Conservation (phyloP, 192 early-diverging fungal species). For the Thamnidium elegans region DNA sequence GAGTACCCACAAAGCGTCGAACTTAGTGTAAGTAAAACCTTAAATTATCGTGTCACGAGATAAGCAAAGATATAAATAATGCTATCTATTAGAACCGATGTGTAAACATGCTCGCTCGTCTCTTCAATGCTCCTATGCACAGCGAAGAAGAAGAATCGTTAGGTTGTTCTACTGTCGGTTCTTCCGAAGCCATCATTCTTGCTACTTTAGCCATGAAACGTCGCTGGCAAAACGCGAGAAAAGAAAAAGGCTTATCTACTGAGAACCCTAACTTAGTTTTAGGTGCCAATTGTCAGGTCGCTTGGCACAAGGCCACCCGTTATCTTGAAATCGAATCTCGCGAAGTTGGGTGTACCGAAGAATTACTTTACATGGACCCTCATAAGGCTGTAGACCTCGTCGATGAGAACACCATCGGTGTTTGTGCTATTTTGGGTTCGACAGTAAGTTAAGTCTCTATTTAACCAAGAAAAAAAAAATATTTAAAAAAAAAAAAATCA, state of each 20-base stretch:
- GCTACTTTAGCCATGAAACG: slow-evolving; percentile 77
- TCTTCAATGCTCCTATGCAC: slow-evolving; percentile 34
- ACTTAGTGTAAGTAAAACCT: slow-evolving; percentile 30
- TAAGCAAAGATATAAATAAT: neutral
- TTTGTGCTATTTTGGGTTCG: slow-evolving; percentile 73
- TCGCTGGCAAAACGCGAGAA: slow-evolving; percentile 63
- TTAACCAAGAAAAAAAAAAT: neutral
- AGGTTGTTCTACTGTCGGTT: slow-evolving; percentile 72
- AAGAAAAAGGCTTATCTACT: slow-evolving; percentile 57
- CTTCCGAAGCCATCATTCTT: slow-evolving; percentile 78
- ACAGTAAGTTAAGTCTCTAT: slow-evolving; percentile 36
- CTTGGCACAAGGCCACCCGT: slow-evolving; percentile 21
- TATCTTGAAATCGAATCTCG: slow-evolving; percentile 38
- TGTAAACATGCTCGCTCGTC: slow-evolving; percentile 41
- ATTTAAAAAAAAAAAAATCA: neutral
- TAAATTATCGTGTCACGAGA: no score
- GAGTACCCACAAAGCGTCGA: slow-evolving; percentile 43
- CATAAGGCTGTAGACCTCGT: slow-evolving; percentile 65
- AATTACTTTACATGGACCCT: slow-evolving; percentile 54
- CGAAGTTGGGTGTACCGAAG: slow-evolving; percentile 35
- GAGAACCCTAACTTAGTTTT: slow-evolving; percentile 75
- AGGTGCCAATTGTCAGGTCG: slow-evolving; percentile 71
- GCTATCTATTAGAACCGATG: slow-evolving; percentile 32
- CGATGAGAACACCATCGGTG: slow-evolving; percentile 88
- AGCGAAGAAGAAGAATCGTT: slow-evolving; percentile 43